Evolutionary conservation across 257 asterid species (phyloP).

Genomic region (Solanum corneliomulleri): DNA sequence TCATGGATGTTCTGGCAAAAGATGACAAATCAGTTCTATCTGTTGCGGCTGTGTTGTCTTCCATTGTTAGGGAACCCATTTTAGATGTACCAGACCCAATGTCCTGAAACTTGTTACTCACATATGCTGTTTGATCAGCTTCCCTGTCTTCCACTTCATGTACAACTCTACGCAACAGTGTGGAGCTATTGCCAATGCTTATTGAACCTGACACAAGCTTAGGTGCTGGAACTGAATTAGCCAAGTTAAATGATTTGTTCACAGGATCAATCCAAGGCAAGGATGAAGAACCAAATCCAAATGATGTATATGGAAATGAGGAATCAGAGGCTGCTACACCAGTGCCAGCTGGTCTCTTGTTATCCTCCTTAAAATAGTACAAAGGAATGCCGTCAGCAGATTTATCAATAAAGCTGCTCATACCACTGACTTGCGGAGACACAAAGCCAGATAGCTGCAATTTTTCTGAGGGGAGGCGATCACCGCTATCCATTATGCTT

Average conservation of each 20-base stretch:
- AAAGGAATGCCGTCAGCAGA: slow-evolving; percentile 88
- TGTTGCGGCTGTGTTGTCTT: slow-evolving; percentile 33
- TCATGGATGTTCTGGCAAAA: slow-evolving; percentile 53
- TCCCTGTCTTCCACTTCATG: slow-evolving; percentile 94
- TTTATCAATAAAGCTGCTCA: slow-evolving; percentile 84
- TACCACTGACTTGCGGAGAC: slow-evolving; percentile 88
- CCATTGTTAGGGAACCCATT: slow-evolving; percentile 41
- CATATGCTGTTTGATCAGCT: slow-evolving; percentile 52
- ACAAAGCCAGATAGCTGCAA: slow-evolving; percentile 85
- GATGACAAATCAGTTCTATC: slow-evolving; percentile 62
- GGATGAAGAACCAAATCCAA: slow-evolving; percentile 82
- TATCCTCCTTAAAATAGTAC: slow-evolving; percentile 81
- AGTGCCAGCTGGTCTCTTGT: slow-evolving; percentile 33
- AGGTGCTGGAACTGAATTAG: slow-evolving; percentile 70
- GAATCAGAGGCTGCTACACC: slow-evolving; percentile 50
- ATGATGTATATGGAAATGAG: slow-evolving; percentile 46
- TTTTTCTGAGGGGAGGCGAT: slow-evolving; percentile 65
- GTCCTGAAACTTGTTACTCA: slow-evolving; percentile 54
- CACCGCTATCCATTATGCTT: slow-evolving; percentile 36
- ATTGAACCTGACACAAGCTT: slow-evolving; percentile 74
- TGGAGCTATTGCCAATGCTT: slow-evolving; percentile 63
- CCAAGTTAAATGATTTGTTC: slow-evolving; percentile 70
- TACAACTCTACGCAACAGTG: slow-evolving; percentile 83
- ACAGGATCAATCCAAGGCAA: slow-evolving; percentile 88
- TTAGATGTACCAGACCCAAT: slow-evolving; percentile 46